These are phyloP conservation scores for Thielaviopsis musarum DNA, from an alignment of 2,329 filamentous ascomycete species.

Conservation along the genomic window DNA sequence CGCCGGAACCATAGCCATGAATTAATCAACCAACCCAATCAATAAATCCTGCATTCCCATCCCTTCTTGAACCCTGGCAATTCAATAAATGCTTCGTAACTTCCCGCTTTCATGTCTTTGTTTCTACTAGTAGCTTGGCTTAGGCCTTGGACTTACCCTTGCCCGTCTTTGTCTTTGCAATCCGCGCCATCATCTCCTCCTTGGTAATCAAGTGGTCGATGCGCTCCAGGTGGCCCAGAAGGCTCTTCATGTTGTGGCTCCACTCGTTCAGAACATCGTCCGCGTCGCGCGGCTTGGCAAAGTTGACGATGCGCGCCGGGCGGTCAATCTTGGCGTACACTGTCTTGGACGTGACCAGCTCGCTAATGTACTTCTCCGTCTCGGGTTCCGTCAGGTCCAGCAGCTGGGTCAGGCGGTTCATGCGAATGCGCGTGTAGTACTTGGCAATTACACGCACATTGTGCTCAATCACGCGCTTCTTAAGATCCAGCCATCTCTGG, in stretches of 20 bases:
- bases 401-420: constrained; percentile 75
- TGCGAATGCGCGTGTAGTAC: constrained; percentile 96
- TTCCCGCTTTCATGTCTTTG: background rate
- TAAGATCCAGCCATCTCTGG: constrained; percentile 81
- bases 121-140: background rate
- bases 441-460: constrained; percentile 95
- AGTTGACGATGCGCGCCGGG: constrained; percentile 79
- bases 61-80: constrained; percentile 15
- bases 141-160: constrained; percentile 19
- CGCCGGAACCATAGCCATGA: constrained; percentile 17
- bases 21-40: constrained; percentile 12
- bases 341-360: constrained; percentile 92
- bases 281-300: constrained; percentile 84
- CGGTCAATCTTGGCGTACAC: constrained; percentile 96
- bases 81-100: constrained; percentile 5
- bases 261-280: constrained; percentile 97
- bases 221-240: constrained; percentile 68
- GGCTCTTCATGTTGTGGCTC: constrained; percentile 94
- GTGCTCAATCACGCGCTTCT: constrained; percentile 97
- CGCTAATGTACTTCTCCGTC: constrained; percentile 97
- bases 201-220: constrained; percentile 98
- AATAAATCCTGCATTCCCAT: background rate
- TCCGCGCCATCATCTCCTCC: constrained; percentile 99
- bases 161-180: constrained; percentile 26
- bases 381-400: constrained; percentile 87